phyloP scores from a whole-genome alignment of 257 asterid genomes.

The Przewalskia tangutica region DNA sequence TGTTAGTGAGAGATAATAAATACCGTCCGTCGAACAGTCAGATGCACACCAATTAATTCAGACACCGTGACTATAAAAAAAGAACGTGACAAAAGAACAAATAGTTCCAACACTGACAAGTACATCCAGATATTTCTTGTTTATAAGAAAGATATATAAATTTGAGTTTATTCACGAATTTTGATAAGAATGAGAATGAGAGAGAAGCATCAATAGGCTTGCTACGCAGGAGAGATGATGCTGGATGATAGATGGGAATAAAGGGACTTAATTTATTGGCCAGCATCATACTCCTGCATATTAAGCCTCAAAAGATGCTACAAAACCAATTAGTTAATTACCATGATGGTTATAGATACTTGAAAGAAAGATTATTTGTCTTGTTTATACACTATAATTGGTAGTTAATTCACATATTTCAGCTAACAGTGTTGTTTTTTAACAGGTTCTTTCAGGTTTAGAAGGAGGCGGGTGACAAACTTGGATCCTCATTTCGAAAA shows the following conservation, averaged over 20 bases:
- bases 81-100: neutral
- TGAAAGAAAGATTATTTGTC: too few species aligned
- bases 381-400: neutral
- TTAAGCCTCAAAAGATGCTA: neutral
- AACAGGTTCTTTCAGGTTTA: neutral
- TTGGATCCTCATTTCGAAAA: neutral
- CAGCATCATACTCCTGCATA: slow-evolving; percentile 6
- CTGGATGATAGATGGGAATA: neutral
- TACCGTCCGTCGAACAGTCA: neutral
- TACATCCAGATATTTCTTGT: neutral
- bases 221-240: slow-evolving; percentile 5
- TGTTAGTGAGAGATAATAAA: too few species aligned
- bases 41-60: neutral
- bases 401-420: neutral
- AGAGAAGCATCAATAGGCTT: neutral
- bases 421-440: neutral
- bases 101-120: neutral
- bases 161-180: neutral
- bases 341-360: neutral
- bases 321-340: neutral
- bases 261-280: neutral
- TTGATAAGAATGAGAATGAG: neutral
- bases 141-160: neutral
- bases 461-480: neutral
- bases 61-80: neutral